Evolutionary conservation across 2,329 filamentous ascomycete genomes (phyloP).

Genomic region (Pseudogymnoascus sp.): DNA sequence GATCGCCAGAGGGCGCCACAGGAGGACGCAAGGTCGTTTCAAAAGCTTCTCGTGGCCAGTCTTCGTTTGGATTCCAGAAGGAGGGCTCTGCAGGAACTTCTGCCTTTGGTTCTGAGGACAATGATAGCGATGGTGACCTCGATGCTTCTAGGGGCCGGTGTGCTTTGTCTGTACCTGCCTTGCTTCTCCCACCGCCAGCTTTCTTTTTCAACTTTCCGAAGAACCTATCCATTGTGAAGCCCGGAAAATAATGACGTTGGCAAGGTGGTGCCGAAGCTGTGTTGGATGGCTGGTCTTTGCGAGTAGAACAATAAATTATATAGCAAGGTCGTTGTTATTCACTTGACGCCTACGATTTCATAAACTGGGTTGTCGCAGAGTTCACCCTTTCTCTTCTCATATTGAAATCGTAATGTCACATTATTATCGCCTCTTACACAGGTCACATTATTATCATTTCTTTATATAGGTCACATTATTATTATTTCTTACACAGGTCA

Average conservation of each 20-base stretch:
- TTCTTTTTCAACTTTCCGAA: not conserved
- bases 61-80: not conserved
- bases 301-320: not conserved
- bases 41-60: not conserved
- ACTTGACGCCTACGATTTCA: not conserved
- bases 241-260: not conserved
- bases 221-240: not conserved
- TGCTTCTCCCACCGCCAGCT: not conserved
- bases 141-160: not conserved
- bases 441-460: not conserved
- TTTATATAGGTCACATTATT: not conserved
- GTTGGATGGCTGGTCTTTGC: not conserved
- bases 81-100: not conserved
- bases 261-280: not conserved
- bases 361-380: not conserved
- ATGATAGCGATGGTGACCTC: not conserved
- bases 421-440: not conserved
- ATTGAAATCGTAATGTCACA: not conserved
- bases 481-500: not conserved
- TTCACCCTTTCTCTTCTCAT: not conserved
- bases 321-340: not conserved
- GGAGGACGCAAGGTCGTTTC: not conserved
- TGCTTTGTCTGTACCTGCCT: not conserved
- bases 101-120: not conserved
- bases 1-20: not conserved